These are phyloP conservation scores for Funneliformis geosporum DNA, from an alignment of 192 early-diverging fungal species.

Conservation along the genomic window DNA sequence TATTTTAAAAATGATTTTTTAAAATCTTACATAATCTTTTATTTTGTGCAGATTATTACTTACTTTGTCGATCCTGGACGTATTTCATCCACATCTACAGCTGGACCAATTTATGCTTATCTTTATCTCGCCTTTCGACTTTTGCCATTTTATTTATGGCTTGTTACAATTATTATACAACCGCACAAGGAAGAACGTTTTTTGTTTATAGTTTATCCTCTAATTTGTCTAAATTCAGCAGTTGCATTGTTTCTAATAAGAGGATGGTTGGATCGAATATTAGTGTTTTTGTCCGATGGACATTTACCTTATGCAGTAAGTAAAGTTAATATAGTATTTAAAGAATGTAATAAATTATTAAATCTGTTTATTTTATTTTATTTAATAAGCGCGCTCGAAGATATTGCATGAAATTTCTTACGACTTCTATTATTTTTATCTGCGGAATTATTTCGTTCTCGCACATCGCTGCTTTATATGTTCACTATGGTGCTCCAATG, in stretches of 20 bases:
- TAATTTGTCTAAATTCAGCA: conserved; percentile 79
- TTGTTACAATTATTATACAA: conserved; percentile 78
- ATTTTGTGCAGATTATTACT: conserved; percentile 45
- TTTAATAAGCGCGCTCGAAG: not conserved
- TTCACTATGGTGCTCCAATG: conserved; percentile 79
- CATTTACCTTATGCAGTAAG: not conserved
- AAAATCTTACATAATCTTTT: not conserved
- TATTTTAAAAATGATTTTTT: not conserved
- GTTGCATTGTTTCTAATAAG: conserved; percentile 58
- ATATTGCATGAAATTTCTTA: not conserved
- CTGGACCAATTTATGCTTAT: conserved; percentile 36
- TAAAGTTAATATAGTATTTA: not conserved
- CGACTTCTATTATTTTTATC: conserved; percentile 39
- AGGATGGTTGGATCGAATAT: conserved; percentile 43
- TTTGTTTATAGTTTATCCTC: conserved; percentile 87
- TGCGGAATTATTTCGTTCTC: conserved; percentile 61
- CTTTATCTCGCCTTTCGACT: conserved; percentile 53
- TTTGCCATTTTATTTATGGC: conserved; percentile 72
- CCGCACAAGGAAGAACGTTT: conserved; percentile 99
- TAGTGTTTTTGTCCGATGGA: not conserved
- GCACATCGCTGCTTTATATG: conserved; percentile 66
- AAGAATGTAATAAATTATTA: too few species aligned
- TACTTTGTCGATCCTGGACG: conserved; percentile 46
- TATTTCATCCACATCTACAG: conserved; percentile 36
- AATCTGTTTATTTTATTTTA: not conserved